Percentiles rank a stretch among this genome's conserved stretches.
phyloP scores from a whole-genome alignment of 192 early-diverging fungal genomes.

The Coemansia sp. region DNA sequence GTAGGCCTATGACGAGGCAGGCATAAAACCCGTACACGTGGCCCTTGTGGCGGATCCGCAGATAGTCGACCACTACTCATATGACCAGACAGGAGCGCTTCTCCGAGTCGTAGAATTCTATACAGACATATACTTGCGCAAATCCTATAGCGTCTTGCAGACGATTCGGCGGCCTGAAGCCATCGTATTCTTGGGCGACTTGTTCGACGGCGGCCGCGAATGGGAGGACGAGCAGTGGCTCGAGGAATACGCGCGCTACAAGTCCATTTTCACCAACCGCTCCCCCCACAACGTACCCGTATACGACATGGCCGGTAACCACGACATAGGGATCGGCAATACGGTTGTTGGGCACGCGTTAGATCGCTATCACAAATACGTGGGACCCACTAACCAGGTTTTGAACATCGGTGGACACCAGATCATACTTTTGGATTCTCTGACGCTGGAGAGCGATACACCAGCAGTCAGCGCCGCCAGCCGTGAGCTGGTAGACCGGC shows the following conservation, averaged over 20 bases:
- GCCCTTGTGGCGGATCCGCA: constrained; percentile 90
- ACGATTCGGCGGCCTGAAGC: constrained; percentile 58
- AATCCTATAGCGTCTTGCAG: constrained; percentile 70
- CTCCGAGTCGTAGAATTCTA: constrained; percentile 71
- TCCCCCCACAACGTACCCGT: constrained; percentile 25
- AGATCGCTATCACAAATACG: constrained; percentile 50
- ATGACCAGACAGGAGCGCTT: constrained; percentile 64
- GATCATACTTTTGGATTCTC: constrained; percentile 74
- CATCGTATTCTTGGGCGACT: constrained; percentile 80
- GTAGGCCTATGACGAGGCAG: constrained; percentile 2
- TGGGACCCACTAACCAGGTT: constrained; percentile 61
- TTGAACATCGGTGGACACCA: constrained; percentile 59
- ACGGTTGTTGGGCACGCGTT: constrained; percentile 47
- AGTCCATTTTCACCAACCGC: constrained; percentile 54
- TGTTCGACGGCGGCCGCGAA: constrained; percentile 78
- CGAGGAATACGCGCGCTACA: constrained; percentile 57
- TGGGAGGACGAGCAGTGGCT: constrained; percentile 59
- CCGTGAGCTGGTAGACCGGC: constrained; percentile 14
- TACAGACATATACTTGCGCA: constrained; percentile 82
- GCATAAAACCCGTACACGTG: constrained; percentile 32
- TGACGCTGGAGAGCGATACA: constrained; percentile 59
- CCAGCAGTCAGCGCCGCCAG: constrained; percentile 8
- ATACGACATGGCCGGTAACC: constrained; percentile 83
- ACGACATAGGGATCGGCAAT: constrained; percentile 87
- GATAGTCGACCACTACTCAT: constrained; percentile 88